Percentiles rank a stretch among this genome's conserved stretches.
Evolutionary conservation across 164 flowering plant genomes (phyloP).

Genomic region (Aristolochia contorta): DNA sequence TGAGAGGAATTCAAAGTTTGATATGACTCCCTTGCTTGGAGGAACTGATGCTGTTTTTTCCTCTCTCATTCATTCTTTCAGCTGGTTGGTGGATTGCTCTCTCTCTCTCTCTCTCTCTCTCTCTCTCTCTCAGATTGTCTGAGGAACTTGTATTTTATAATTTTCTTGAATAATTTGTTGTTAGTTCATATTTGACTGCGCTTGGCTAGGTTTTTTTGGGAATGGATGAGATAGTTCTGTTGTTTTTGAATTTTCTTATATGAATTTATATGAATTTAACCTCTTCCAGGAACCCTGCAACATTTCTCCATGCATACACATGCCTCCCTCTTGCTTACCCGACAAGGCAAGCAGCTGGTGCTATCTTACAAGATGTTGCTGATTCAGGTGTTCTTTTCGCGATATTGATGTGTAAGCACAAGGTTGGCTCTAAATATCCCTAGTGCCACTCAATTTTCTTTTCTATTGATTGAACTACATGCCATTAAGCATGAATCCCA

Average conservation of each 20-base stretch:
- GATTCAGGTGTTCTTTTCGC: constrained; percentile 97
- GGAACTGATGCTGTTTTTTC: constrained; percentile 98
- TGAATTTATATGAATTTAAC: not conserved
- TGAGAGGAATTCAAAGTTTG: constrained; percentile 97
- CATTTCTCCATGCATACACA: constrained; percentile 30
- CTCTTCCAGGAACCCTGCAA: constrained; percentile 22
- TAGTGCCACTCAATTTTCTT: not conserved
- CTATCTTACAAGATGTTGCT: constrained; percentile 93
- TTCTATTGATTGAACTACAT: too few relatives aligned
- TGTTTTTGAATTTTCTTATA: not conserved
- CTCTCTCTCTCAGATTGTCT: not conserved
- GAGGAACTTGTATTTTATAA: not conserved
- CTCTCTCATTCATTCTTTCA: constrained; percentile 87
- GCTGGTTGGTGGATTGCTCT: constrained; percentile 51
- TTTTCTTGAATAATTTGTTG: not conserved
- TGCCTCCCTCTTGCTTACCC: constrained; percentile 37
- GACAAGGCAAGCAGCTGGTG: constrained; percentile 97
- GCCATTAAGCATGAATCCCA: too few relatives aligned
- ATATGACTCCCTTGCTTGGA: constrained; percentile 96
- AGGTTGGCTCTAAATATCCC: constrained; percentile 34
- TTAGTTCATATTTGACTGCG: too few relatives aligned
- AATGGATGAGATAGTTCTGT: not conserved
- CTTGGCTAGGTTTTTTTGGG: too few relatives aligned
- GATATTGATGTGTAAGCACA: constrained; percentile 90
- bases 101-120: constrained; percentile 7